These are phyloP conservation scores for Porcisia deanei DNA, from an alignment of 208 protist species.

Conservation along the genomic window DNA sequence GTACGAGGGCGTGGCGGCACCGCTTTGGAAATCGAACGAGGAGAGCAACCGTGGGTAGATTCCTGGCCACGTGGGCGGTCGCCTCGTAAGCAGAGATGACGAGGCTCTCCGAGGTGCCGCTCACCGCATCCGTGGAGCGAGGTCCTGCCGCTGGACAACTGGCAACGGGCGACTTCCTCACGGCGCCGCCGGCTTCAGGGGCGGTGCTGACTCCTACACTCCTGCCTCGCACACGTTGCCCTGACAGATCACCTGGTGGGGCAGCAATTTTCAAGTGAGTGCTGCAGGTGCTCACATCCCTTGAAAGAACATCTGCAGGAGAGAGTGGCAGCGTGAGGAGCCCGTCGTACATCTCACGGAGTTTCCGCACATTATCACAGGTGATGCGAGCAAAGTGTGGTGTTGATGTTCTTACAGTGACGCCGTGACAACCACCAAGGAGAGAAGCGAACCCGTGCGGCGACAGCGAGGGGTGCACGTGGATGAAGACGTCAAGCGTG, in stretches of 20 bases:
- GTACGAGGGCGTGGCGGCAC: conserved; percentile 14
- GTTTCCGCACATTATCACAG: conserved; percentile 4
- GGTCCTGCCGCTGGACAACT: neutral
- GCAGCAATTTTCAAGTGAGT: neutral
- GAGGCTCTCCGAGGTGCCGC: neutral
- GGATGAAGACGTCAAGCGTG: conserved; percentile 13
- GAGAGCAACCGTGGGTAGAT: conserved; percentile 27
- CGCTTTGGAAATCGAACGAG: conserved; percentile 16
- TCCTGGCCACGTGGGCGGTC: neutral
- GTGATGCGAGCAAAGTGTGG: conserved; percentile 13
- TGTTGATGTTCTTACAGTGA: neutral
- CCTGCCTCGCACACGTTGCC: neutral
- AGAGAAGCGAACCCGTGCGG: neutral
- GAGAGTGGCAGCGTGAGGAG: conserved; percentile 7
- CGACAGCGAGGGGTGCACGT: conserved; percentile 4
- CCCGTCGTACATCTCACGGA: neutral
- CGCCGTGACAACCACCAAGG: conserved; percentile 14
- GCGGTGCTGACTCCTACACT: neutral
- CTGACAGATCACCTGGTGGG: neutral
- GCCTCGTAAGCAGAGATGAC: neutral
- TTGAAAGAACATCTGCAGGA: conserved; percentile 9
- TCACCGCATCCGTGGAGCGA: neutral
- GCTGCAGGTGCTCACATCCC: conserved; percentile 22
- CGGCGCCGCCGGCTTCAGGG: neutral
- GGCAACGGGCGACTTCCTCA: neutral